A percentile compares a stretch with the other conserved stretches of the same genome.
Conservation (phyloP, 1,284 basidiomycete species). For the Vanrija sp. region DNA sequence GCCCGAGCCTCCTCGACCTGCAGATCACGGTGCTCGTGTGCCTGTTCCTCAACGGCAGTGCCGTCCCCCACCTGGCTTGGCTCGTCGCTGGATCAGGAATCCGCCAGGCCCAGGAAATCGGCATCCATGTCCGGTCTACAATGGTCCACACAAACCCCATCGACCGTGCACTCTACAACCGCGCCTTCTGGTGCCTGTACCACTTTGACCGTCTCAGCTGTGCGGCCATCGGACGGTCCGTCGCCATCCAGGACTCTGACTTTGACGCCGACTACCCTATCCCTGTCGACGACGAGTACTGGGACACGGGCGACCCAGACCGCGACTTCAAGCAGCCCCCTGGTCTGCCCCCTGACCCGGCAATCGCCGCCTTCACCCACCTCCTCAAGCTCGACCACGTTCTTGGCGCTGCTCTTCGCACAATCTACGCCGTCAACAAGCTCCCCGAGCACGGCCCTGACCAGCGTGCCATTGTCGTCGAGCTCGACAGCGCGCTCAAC, state of each 20-base stretch:
- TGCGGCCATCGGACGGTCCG: slow-evolving; percentile 69
- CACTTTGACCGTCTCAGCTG: slow-evolving; percentile 57
- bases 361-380: slow-evolving; percentile 62
- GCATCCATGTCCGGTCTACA: slow-evolving; percentile 44
- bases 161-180: slow-evolving; percentile 67
- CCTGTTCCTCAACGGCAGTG: slow-evolving; percentile 56
- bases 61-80: slow-evolving; percentile 68
- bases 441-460: slow-evolving; percentile 56
- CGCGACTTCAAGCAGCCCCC: slow-evolving; percentile 59
- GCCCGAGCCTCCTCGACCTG: slow-evolving; percentile 67
- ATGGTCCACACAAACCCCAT: slow-evolving; percentile 35
- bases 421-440: slow-evolving; percentile 69
- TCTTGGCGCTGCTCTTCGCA: slow-evolving; percentile 64
- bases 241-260: slow-evolving; percentile 79
- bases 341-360: slow-evolving; percentile 41
- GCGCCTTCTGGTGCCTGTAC: slow-evolving; percentile 68
- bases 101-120: slow-evolving; percentile 55
- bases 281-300: slow-evolving; percentile 82
- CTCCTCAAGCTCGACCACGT: slow-evolving; percentile 68
- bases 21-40: slow-evolving; percentile 56
- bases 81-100: slow-evolving; percentile 66
- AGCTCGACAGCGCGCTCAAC: slow-evolving; percentile 65
- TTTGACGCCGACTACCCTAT: slow-evolving; percentile 72
- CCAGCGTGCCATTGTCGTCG: slow-evolving; percentile 66
- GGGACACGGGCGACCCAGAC: slow-evolving; percentile 55